Evolutionary conservation across 208 protist genomes (phyloP).

Genomic region (Naegleria fowleri): DNA sequence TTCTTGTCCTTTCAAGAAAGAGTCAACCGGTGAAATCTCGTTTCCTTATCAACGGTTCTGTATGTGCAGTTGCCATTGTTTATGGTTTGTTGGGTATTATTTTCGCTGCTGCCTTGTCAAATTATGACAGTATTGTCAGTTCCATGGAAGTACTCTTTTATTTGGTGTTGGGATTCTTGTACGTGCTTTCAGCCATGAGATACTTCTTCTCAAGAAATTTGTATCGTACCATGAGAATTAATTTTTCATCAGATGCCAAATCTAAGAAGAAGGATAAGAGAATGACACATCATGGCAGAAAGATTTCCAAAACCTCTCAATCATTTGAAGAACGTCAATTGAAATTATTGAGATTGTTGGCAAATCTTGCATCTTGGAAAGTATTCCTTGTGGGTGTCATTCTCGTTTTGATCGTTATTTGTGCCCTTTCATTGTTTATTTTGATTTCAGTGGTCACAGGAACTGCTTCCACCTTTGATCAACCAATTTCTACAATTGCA

Average conservation of each 20-base stretch:
- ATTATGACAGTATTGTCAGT: not conserved
- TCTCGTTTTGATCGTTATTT: not conserved
- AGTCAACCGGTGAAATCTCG: not conserved
- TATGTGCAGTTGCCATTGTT: not conserved
- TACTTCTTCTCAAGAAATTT: constrained; percentile 1
- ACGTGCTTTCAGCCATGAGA: not conserved
- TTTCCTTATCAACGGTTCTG: not conserved
- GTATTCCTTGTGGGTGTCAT: not conserved
- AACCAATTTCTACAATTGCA: not conserved
- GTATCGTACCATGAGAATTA: not conserved
- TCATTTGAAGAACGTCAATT: not conserved
- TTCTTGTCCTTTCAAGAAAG: not conserved
- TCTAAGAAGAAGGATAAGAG: not conserved
- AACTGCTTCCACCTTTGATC: not conserved
- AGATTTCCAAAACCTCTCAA: not conserved
- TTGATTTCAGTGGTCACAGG: not conserved
- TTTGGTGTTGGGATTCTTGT: not conserved
- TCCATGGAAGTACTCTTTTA: not conserved
- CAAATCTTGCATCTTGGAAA: not conserved
- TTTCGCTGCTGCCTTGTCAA: not conserved
- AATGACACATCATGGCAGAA: not conserved
- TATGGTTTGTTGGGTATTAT: not conserved
- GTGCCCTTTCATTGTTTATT: not conserved
- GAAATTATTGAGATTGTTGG: not conserved
- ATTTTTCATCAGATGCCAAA: not conserved